phyloP scores from a whole-genome alignment of 2,329 filamentous ascomycete genomes.

The Didymella keratinophila region DNA sequence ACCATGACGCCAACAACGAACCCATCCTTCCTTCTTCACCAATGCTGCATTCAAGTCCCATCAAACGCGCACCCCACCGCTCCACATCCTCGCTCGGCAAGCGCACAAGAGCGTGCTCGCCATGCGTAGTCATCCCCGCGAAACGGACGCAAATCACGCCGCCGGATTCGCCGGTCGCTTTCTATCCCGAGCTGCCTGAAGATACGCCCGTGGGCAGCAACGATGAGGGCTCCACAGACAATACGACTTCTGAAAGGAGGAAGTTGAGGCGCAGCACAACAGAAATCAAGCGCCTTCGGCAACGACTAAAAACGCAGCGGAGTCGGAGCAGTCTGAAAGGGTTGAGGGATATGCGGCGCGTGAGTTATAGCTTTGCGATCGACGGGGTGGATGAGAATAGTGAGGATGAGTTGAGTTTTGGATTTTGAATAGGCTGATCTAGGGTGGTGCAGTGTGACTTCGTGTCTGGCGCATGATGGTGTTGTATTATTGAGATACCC shows the following conservation, averaged over 20 bases:
- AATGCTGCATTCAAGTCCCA: slow-evolving; percentile 32
- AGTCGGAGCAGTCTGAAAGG: slow-evolving; percentile 25
- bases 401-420: slow-evolving; percentile 19
- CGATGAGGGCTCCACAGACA: too few species aligned
- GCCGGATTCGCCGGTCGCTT: slow-evolving; percentile 23
- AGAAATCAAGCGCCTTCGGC: slow-evolving; percentile 17
- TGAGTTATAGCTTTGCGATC: slow-evolving; percentile 15
- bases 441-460: too few species aligned
- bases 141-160: slow-evolving; percentile 33
- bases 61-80: slow-evolving; percentile 17
- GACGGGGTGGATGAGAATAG: slow-evolving; percentile 2
- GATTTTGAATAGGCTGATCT: not conserved
- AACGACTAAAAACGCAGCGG: slow-evolving; percentile 22
- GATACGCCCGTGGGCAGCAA: slow-evolving; percentile 10
- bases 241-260: not conserved
- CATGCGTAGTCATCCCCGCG: slow-evolving; percentile 36
- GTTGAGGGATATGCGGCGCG: slow-evolving; percentile 27
- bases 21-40: slow-evolving; percentile 36
- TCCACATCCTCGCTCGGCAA: slow-evolving; percentile 25
- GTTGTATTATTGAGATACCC: slow-evolving; percentile 2
- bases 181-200: slow-evolving; percentile 31
- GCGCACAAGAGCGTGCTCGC: slow-evolving; percentile 39
- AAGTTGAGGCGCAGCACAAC: slow-evolving; percentile 11
- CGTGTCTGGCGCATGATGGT: too few species aligned
- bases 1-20: slow-evolving; percentile 25